Evolutionary conservation across 257 asterid genomes (phyloP).

Genomic region (Cordia subcordata): DNA sequence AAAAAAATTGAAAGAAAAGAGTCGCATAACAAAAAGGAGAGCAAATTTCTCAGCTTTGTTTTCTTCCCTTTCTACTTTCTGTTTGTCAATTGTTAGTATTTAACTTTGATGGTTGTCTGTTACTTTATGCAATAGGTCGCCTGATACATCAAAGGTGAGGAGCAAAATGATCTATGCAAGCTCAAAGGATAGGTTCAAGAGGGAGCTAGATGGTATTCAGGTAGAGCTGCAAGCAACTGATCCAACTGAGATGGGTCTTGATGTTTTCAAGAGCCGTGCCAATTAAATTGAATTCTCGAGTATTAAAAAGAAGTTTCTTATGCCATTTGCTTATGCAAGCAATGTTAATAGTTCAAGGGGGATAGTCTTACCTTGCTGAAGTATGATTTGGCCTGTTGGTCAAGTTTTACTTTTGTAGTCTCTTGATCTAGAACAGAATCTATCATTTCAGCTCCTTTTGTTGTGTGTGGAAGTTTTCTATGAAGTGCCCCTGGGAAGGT

Average conservation of each 20-base stretch:
- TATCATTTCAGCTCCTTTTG: constrained; percentile 11
- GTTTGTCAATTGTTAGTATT: not conserved
- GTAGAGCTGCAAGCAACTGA: constrained; percentile 46
- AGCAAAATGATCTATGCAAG: constrained; percentile 45
- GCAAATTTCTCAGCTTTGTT: not conserved
- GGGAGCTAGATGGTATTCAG: constrained; percentile 44
- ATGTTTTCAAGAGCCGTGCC: constrained; percentile 34
- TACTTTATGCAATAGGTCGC: constrained; percentile 23
- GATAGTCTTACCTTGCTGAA: constrained; percentile 29
- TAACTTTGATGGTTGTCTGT: not conserved
- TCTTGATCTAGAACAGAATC: constrained; percentile 2
- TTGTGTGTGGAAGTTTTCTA: constrained; percentile 15
- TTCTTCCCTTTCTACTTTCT: not conserved
- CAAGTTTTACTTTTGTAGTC: constrained; percentile 17
- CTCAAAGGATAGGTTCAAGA: constrained; percentile 42
- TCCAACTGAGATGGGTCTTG: constrained; percentile 38
- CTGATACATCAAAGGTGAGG: constrained; percentile 35
- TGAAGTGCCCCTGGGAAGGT: constrained; percentile 4
- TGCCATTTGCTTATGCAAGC: constrained; percentile 20
- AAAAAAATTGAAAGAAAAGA: no score
- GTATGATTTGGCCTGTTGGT: constrained; percentile 25
- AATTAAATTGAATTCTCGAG: constrained; percentile 20
- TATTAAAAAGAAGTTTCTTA: constrained; percentile 9
- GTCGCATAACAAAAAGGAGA: no score
- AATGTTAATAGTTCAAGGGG: constrained; percentile 44